phyloP scores from a whole-genome alignment of 2,329 filamentous ascomycete genomes.

The Diaporthe capsici region DNA sequence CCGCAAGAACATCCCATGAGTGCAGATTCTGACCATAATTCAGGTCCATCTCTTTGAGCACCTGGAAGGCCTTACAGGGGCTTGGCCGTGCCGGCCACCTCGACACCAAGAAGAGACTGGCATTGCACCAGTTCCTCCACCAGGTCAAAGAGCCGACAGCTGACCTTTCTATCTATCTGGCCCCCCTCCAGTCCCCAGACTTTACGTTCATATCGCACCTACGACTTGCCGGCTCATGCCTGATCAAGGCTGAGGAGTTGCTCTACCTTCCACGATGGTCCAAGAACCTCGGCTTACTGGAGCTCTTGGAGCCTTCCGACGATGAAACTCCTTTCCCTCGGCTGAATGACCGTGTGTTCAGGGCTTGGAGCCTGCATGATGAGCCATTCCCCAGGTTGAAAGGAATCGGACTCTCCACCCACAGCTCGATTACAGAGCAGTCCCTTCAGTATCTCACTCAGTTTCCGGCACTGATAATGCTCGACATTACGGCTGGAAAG shows the following conservation, averaged over 20 bases:
- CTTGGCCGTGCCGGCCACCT: not conserved
- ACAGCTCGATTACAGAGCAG: constrained; percentile 6
- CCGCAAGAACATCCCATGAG: not conserved
- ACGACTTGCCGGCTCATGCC: constrained; percentile 27
- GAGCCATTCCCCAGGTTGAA: constrained; percentile 32
- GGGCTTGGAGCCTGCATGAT: constrained; percentile 26
- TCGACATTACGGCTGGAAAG: not conserved
- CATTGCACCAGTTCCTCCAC: constrained; percentile 8
- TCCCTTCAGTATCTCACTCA: constrained; percentile 28
- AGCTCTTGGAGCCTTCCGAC: constrained; percentile 28
- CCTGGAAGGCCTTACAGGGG: constrained; percentile 9
- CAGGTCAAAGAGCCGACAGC: constrained; percentile 20
- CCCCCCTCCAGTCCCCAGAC: constrained; percentile 16
- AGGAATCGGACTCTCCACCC: constrained; percentile 15
- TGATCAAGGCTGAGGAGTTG: constrained; percentile 28
- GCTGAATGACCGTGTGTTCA: constrained; percentile 27
- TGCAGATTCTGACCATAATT: not conserved
- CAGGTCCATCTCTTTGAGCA: constrained; percentile 14
- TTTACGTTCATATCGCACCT: constrained; percentile 40
- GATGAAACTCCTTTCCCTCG: constrained; percentile 1
- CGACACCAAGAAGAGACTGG: not conserved
- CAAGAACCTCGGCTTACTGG: constrained; percentile 38
- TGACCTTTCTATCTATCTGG: constrained; percentile 29
- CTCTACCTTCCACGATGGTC: constrained; percentile 26
- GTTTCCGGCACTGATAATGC: constrained; percentile 31